Evolutionary conservation across 495 filamentous ascomycete genomes (phyloP), one percentile per base, ranked within the genome.

Genomic region (Neohortaea acidophila): DNA sequence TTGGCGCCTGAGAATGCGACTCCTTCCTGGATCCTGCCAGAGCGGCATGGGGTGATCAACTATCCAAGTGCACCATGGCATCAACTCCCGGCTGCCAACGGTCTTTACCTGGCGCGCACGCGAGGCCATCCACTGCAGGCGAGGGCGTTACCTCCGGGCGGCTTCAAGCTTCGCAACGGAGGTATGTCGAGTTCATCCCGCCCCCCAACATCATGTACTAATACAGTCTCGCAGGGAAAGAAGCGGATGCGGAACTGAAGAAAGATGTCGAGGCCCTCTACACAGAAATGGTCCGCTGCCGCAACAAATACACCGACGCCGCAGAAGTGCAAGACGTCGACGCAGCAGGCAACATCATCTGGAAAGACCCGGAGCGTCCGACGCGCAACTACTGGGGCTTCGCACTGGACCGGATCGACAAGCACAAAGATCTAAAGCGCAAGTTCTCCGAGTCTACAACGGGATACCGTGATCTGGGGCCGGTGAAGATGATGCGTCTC

Each of bases 371-470:
- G 4, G 36, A 44, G 4, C 33, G 45, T 6, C 20, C 41, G 6
- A 48, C 45, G 3, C 19, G 40, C 20, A 48, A 48, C 26, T 48
- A 48, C 36, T 48, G 41, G 40, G 45, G 45, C 11, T 48, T 31
- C 18, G 17, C 27, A 17, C 20, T 43, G 12, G 45, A 43, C 17
- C 36, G 36, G 14, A 38, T 48, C n/a, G 34, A 38, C 7, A 33
- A 18, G 36, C 27, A 24, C 21, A 43, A 38, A 20, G 45, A 43
- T 29, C 1, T 44, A 1, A 18, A 21, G 2, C 32, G 13, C 22
- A 14, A 21, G 2, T 25, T 32, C n/a, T 9, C 22, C 18, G 24
- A 28, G n/a, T 25, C 2, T 1, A 25, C 29, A 9, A 36, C 8
- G 11, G 38, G 31, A 3, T 47, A 47, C 23, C 36, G 2, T 14